Base-by-base conservation (phyloP, 257 asterid species). In the Nicotiana undulata region DNA sequence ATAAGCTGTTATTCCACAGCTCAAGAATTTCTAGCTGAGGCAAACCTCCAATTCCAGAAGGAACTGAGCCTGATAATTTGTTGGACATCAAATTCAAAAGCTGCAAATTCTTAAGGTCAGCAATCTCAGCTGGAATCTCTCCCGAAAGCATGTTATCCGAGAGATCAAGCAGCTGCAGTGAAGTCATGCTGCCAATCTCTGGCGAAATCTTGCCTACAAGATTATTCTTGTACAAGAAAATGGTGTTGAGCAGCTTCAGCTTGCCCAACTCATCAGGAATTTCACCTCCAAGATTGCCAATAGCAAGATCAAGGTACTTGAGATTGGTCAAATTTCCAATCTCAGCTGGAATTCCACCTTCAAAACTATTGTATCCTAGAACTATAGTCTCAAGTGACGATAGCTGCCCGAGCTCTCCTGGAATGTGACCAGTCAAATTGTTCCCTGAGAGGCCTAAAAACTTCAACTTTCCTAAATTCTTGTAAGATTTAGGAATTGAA, bases 391-490 rank as follows among this genome's bases (percentile, higher is more conserved):
- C 92, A 72, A 92, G 76, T 0, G 89, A 83, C 2, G 89, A 87
- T 81, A 92, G 87, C 49, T 90, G 72, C 17, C 97, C 94, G 9
- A 92, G 75, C 88, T 92, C 97, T 0, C 81, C 46, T 12, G 94
- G 93, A 79, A 92, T 85, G 59, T 37, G 46, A 13, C 93, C 94
- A 1, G 89, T 85, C 26, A 92, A 89, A 80, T 89, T 92, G 65
- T 92, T 92, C 44, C 97, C 97, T 0, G 98, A 93, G 28, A 93
- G 92, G 44, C 98, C 98, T 63, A 93, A 93, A 84, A 86, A 93
- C 88, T 79, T 92, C 84, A 93, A 28, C 13, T 80, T 87, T 60
- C 53, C 76, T 87, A 93, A 76, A 55, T 79, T 89, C 90, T 29
- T 84, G 87, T 87, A 93, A 53, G 80, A 83, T 55, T 31, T 84